phyloP scores from a whole-genome alignment of 2,329 filamentous ascomycete species.

The Macrophomina pseudophaseolina region DNA sequence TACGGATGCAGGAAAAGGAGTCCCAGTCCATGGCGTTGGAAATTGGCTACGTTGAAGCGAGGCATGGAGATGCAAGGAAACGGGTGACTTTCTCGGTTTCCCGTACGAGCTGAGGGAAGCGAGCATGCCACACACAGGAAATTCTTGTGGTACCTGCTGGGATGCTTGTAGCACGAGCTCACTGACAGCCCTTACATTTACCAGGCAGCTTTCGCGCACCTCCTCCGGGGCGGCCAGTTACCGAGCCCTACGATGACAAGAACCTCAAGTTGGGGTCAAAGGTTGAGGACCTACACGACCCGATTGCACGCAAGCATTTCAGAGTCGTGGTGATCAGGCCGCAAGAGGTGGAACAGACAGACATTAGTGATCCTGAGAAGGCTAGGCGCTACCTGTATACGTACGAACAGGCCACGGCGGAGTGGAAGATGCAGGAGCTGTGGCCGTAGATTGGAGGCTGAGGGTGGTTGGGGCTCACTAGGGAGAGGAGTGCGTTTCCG shows the following conservation, averaged over 20 bases:
- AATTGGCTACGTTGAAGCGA: background rate
- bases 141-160: background rate
- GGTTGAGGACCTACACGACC: conserved; percentile 73
- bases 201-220: conserved; percentile 68
- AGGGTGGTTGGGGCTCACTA: background rate
- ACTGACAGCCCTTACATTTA: conserved; percentile 53
- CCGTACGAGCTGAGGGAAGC: conserved; percentile 1
- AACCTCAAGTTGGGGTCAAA: conserved; percentile 62
- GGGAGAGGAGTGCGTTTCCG: conserved; percentile 22
- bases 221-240: conserved; percentile 55
- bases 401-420: conserved; percentile 55
- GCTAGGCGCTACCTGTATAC: conserved; percentile 71
- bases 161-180: conserved; percentile 17
- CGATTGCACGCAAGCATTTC: conserved; percentile 74
- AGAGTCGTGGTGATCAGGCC: conserved; percentile 86
- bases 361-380: conserved; percentile 70
- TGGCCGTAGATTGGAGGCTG: conserved; percentile 39
- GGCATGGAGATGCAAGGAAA: conserved; percentile 18
- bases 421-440: conserved; percentile 62
- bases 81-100: background rate
- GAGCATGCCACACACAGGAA: conserved; percentile 14
- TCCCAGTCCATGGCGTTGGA: conserved; percentile 8
- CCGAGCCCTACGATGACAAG: conserved; percentile 51
- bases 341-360: conserved; percentile 75
- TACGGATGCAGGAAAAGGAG: conserved; percentile 3